Evolutionary conservation across 257 asterid genomes (phyloP).

Genomic region (Thymus quinquecostatus): DNA sequence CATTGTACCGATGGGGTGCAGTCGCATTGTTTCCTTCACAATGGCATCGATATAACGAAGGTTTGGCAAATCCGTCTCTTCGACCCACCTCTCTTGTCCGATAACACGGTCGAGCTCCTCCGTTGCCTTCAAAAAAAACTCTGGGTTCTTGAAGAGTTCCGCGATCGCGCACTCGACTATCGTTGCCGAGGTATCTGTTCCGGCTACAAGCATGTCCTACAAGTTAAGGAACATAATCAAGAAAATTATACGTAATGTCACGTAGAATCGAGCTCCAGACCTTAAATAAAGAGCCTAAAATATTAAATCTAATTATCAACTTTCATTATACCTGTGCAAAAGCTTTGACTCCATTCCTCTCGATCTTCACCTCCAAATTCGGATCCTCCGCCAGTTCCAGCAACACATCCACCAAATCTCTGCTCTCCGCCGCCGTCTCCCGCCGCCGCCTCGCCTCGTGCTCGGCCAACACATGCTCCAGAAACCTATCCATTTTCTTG

Average conservation of each 20-base stretch:
- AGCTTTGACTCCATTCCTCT: conserved; percentile 55
- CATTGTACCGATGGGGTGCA: conserved; percentile 63
- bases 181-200: conserved; percentile 74
- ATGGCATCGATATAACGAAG: conserved; percentile 50
- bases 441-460: conserved; percentile 36
- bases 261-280: no score
- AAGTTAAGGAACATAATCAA: no score
- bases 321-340: conserved; percentile 42
- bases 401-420: conserved; percentile 57
- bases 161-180: conserved; percentile 92
- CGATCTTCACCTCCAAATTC: conserved; percentile 51
- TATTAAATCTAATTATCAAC: no score
- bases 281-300: no score
- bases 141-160: conserved; percentile 70
- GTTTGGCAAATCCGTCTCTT: conserved; percentile 37
- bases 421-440: conserved; percentile 8
- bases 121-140: conserved; percentile 54
- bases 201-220: background rate
- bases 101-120: conserved; percentile 73
- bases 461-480: conserved; percentile 52
- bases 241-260: no score
- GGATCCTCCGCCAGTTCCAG: conserved; percentile 57
- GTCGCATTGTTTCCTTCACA: conserved; percentile 52
- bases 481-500: conserved; percentile 49
- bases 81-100: conserved; percentile 59